Evolutionary conservation across 495 filamentous ascomycete genomes (phyloP), one percentile per base, ranked within the genome.

Genomic region (Aspergillus avenaceus): DNA sequence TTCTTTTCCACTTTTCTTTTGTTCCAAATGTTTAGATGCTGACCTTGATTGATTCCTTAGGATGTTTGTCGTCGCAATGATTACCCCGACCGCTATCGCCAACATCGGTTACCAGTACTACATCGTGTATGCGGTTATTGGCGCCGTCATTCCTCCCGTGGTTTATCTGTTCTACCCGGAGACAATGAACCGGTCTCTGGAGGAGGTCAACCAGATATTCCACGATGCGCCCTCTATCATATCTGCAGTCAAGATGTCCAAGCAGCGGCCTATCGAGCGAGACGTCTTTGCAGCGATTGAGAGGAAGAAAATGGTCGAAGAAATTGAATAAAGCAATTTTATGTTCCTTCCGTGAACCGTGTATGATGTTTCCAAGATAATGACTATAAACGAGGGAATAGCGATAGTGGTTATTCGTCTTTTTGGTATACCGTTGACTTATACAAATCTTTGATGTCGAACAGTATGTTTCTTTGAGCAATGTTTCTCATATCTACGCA

Each of bases 141-240:
- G 62, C 31, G 61, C 43, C 41, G 44, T 54, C n/a, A 47, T 49
- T n/a, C 49, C 59, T 5, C 80, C 77, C 0, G 60, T 69, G 3
- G 73, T 85, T 31, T 85, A 80, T 55, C 78, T 83, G 62, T 80
- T 82, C 69, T 85, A 79, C 60, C 56, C 56, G 2, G 56, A 59
- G 26, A 59, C 56, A 2, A 59, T 51, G 44, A 45, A 49, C 5
- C 43, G 43, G 36, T 44, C 32, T 25, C 48, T 59, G 2, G 51
- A 59, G 36, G 48, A 51, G 38, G 25, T 59, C 18, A 48, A 59
- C 7, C 44, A 45, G 16, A 29, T 59, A 3, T 59, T 59, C 32
- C 46, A 41, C 12, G 48, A 54, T 12, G 45, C 38, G 11, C 14
- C 31, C 11, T 53, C 50, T 2, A 42, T 53, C 12, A 34, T 29